A percentile compares a stretch with the other conserved stretches of the same genome.
Conservation (phyloP, 371 early-diverging fungal species). For the Parasitella parasitica region DNA sequence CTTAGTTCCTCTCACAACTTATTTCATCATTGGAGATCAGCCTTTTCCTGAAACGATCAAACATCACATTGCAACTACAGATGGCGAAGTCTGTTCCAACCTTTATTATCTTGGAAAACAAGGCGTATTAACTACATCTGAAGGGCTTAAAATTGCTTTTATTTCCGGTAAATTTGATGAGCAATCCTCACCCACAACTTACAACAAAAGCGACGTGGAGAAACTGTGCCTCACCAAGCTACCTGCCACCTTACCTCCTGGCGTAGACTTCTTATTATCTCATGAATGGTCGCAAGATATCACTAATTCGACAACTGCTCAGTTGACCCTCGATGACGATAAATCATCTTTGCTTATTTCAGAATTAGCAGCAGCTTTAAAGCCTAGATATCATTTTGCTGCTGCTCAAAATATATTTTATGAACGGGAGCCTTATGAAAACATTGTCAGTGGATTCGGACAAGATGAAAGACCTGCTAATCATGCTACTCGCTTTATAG, state of each 20-base stretch:
- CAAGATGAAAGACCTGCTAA: constrained; percentile 44
- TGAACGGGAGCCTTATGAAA: constrained; percentile 85
- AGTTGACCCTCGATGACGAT: constrained; percentile 17
- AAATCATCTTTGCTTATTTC: constrained; percentile 38
- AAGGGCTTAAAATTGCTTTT: constrained; percentile 75
- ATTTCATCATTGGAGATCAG: constrained; percentile 68
- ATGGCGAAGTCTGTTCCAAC: constrained; percentile 79
- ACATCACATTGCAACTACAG: constrained; percentile 51
- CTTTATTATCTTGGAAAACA: constrained; percentile 69
- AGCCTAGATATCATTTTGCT: constrained; percentile 91
- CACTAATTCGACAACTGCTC: constrained; percentile 19
- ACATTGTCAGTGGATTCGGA: constrained; percentile 44
- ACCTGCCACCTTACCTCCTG: constrained; percentile 42
- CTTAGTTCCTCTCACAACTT: constrained; percentile 76
- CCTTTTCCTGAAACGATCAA: constrained; percentile 59
- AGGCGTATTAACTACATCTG: constrained; percentile 71
- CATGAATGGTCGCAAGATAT: constrained; percentile 78
- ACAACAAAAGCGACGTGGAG: constrained; percentile 17
- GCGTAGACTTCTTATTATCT: constrained; percentile 81
- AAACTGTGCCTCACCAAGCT: constrained; percentile 25
- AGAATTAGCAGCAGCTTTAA: constrained; percentile 48
- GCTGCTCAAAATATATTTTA: constrained; percentile 65
- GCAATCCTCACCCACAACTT: constrained; percentile 7
- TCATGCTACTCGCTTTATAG: constrained; percentile 84
- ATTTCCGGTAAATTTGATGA: constrained; percentile 56